Evolutionary conservation across 345 rosid species (phyloP).

Genomic region (Nephelium lappaceum): DNA sequence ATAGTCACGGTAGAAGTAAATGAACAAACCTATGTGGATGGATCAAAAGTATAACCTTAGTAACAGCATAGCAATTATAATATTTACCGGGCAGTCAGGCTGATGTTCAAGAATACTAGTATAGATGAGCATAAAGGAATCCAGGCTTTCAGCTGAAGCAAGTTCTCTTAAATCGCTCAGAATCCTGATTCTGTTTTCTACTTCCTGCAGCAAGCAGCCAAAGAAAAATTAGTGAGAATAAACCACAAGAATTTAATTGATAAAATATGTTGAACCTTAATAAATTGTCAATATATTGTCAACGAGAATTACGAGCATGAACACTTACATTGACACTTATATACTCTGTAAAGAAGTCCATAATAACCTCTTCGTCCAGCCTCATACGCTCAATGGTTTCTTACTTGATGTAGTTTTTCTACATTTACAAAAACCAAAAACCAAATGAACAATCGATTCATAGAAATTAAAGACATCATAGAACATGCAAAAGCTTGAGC

Average conservation of each 20-base stretch:
- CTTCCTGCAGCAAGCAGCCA: constrained; percentile 61
- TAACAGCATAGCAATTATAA: constrained; percentile 20
- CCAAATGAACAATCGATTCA: constrained; percentile 11
- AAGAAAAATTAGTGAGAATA: constrained; percentile 13
- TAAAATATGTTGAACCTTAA: background rate
- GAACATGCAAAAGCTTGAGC: constrained; percentile 10
- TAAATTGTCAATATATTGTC: background rate
- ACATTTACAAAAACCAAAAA: constrained; percentile 32
- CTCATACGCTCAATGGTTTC: constrained; percentile 97
- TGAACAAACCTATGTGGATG: background rate
- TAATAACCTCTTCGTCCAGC: constrained; percentile 93
- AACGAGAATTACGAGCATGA: constrained; percentile 2
- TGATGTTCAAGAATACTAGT: constrained; percentile 96
- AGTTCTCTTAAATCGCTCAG: constrained; percentile 95
- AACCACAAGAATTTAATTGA: background rate
- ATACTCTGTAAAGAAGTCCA: constrained; percentile 96
- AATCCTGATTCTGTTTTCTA: constrained; percentile 86
- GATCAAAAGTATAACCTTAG: background rate
- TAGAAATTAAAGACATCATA: constrained; percentile 14
- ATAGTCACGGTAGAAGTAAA: background rate
- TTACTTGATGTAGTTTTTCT: constrained; percentile 92
- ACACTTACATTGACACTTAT: constrained; percentile 80
- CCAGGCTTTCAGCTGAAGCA: constrained; percentile 97
- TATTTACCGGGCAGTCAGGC: constrained; percentile 91
- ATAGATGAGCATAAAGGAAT: constrained; percentile 89